Evolutionary conservation across 2,329 filamentous ascomycete species (phyloP), one percentile per base, ranked within the genome.

Genomic region (Huntiella omanensis): DNA sequence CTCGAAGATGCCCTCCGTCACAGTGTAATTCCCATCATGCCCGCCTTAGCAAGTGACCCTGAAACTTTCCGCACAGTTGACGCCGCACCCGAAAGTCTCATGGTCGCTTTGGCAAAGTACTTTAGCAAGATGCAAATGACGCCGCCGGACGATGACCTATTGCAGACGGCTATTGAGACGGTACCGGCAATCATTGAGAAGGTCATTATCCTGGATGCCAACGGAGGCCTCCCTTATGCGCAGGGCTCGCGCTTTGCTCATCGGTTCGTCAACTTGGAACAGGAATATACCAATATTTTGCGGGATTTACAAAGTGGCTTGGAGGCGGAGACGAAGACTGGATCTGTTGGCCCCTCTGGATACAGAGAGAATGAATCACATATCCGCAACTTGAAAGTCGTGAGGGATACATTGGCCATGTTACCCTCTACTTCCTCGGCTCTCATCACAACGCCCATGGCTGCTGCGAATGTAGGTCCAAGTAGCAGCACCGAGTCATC

Each of bases 261-360:
- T 46, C 56, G 64, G 33, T 96, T 95, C 57, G 74, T 98, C 57
- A 98, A 98, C 55, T 70, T 98, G 48, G 82, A 92, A 57, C 86
- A 96, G 57, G 88, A 98, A 58, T 94, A 82, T 53, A 66, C 73
- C 1, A 64, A 71, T 19, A 73, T 85, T 53, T 66, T 93, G 19
- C 55, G 59, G 43, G 52, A 65, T 55, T 61, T 35, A 57, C 62
- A 54, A 49, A 52, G 44, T 50, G 52, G 45, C 8, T 22, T 51
- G 46, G 45, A 57, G 45, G 51, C 55, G 50, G 34, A 44, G 32
- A 13, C 15, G 15, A 32, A 32, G 12, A 40, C 36, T 32, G 28
- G 58, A 28, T 33, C 44, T 22, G 36, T 40, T 1, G 13, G 35
- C 8, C 33, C 33, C 16, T 44, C 43, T 33, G 44, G 44, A 19